phyloP scores from a whole-genome alignment of 192 early-diverging fungal species.

The Podila clonocystis region DNA sequence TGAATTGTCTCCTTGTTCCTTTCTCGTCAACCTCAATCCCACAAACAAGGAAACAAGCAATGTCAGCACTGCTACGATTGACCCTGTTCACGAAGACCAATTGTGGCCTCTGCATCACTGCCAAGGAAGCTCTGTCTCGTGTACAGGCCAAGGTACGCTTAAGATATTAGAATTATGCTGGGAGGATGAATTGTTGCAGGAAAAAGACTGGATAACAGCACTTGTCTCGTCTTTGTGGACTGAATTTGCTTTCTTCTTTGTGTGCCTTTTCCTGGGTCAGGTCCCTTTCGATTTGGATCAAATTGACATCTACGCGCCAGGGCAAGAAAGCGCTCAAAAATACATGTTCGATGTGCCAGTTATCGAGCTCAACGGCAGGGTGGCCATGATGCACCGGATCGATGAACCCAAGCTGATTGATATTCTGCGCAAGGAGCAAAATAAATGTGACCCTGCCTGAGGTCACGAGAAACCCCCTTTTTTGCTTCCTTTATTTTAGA shows the following conservation, averaged over 20 bases:
- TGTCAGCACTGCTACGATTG: constrained; percentile 37
- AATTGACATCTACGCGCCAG: constrained; percentile 48
- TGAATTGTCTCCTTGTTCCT: background rate
- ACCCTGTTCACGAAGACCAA: constrained; percentile 60
- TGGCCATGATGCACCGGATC: constrained; percentile 57
- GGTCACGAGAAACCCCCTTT: background rate
- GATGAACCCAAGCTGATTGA: constrained; percentile 52
- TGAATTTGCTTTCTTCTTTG: too few species aligned
- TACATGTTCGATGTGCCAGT: constrained; percentile 69
- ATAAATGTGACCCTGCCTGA: background rate
- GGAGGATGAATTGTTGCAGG: background rate
- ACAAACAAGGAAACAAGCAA: background rate
- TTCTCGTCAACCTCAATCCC: background rate
- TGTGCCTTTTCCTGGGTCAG: constrained; percentile 1
- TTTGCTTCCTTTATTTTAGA: too few species aligned
- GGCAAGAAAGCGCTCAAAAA: constrained; percentile 44
- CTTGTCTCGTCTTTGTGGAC: too few species aligned
- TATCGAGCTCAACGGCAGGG: constrained; percentile 57
- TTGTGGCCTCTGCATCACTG: constrained; percentile 60
- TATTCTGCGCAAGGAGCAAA: constrained; percentile 24
- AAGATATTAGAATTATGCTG: too few species aligned
- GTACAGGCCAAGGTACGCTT: constrained; percentile 56
- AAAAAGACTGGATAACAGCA: too few species aligned
- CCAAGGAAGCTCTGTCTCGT: constrained; percentile 53
- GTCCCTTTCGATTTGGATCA: constrained; percentile 45